Conservation (phyloP, 73 alveolate genomes). For the Effrenium voratum region DNA sequence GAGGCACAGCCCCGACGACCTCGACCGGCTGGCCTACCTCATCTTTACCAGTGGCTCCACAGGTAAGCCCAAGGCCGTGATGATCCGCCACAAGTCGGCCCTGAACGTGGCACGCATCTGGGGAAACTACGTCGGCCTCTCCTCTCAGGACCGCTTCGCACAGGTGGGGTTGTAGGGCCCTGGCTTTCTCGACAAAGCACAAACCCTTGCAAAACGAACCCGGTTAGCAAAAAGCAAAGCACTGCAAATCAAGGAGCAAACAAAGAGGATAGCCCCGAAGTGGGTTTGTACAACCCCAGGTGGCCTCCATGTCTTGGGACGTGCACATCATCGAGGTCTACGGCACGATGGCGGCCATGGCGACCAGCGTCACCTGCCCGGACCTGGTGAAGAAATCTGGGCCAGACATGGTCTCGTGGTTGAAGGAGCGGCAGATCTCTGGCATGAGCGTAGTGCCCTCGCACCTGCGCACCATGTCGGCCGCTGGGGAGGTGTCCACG, state of each 20-base stretch:
- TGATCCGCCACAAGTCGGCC: conserved; percentile 72
- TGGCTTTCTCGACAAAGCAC: too few relatives aligned
- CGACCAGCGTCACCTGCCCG: conserved; percentile 55
- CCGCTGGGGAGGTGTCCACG: neutral
- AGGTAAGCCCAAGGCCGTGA: conserved; percentile 60
- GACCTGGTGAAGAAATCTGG: conserved; percentile 34
- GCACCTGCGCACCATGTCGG: conserved; percentile 41
- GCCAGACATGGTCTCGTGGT: too few relatives aligned
- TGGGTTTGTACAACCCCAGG: too few relatives aligned
- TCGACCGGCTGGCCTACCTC: neutral
- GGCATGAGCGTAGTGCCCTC: conserved; percentile 62
- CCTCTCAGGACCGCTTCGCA: conserved; percentile 37
- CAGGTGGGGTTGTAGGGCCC: too few relatives aligned
- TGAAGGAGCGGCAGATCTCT: conserved; percentile 52
- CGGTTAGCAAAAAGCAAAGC: too few relatives aligned
- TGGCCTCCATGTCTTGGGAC: conserved; percentile 67
- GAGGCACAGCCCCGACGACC: conserved; percentile 8
- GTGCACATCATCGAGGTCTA: conserved; percentile 52
- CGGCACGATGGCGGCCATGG: conserved; percentile 53
- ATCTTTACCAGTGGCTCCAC: conserved; percentile 42
- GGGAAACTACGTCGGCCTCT: conserved; percentile 67
- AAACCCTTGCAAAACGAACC: too few relatives aligned
- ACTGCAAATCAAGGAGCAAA: too few relatives aligned
- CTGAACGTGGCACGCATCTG: conserved; percentile 56
- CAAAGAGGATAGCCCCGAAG: too few relatives aligned